A percentile compares a stretch with the other conserved stretches of the same genome.
phyloP scores from a whole-genome alignment of 2,329 filamentous ascomycete species.

The Xylaria sp. region DNA sequence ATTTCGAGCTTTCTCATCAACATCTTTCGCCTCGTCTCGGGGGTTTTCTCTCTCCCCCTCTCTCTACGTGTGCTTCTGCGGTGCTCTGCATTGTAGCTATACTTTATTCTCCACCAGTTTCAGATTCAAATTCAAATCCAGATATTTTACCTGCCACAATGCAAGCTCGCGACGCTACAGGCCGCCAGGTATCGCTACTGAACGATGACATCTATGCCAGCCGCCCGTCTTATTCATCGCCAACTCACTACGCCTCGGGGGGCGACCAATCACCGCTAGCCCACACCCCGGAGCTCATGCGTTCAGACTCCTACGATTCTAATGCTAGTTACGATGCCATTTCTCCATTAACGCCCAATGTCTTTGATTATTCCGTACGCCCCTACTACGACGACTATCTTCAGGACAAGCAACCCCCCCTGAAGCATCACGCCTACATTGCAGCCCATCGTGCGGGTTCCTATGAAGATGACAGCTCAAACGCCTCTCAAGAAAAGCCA shows the following conservation, averaged over 20 bases:
- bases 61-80: conserved; percentile 6
- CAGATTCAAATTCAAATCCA: background rate
- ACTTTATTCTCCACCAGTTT: conserved; percentile 1
- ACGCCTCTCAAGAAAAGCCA: conserved; percentile 59
- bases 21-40: background rate
- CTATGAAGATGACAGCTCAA: conserved; percentile 63
- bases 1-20: background rate
- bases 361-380: conserved; percentile 56
- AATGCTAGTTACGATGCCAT: conserved; percentile 65
- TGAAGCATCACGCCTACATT: conserved; percentile 58
- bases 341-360: conserved; percentile 67
- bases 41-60: no score
- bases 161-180: conserved; percentile 66
- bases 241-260: conserved; percentile 53
- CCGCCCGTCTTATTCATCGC: conserved; percentile 52
- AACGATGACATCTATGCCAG: conserved; percentile 62
- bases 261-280: conserved; percentile 59
- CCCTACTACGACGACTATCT: conserved; percentile 54
- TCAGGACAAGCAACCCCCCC: conserved; percentile 47
- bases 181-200: conserved; percentile 68
- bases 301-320: conserved; percentile 72
- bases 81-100: conserved; percentile 10
- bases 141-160: conserved; percentile 51
- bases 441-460: conserved; percentile 60
- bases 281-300: conserved; percentile 67